These are phyloP conservation scores for Lasiodiplodia sp. DNA, from an alignment of 2,329 filamentous ascomycete genomes.

Conservation along the genomic window DNA sequence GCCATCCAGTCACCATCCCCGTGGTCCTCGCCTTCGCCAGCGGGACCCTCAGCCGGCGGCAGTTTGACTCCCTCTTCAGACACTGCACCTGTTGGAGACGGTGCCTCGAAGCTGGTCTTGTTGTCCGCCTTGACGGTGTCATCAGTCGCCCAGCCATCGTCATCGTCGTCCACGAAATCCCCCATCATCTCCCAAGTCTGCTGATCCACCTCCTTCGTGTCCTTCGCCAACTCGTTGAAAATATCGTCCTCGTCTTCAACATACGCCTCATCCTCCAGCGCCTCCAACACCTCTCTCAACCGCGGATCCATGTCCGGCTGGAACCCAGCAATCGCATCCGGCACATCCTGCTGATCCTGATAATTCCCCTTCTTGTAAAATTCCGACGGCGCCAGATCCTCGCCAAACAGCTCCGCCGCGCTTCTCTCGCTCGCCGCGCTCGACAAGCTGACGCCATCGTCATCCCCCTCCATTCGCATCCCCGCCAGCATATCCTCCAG, in stretches of 20 bases:
- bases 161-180: slow-evolving; percentile 63
- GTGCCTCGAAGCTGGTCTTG: slow-evolving; percentile 46
- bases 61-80: slow-evolving; percentile 34
- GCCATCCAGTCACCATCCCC: slow-evolving; percentile 85
- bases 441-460: slow-evolving; percentile 52
- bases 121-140: slow-evolving; percentile 73
- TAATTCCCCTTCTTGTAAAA: slow-evolving; percentile 81
- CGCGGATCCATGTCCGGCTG: slow-evolving; percentile 98
- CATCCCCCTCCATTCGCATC: slow-evolving; percentile 47
- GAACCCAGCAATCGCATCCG: slow-evolving; percentile 90
- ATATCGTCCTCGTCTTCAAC: slow-evolving; percentile 86
- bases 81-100: slow-evolving; percentile 50
- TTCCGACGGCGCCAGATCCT: slow-evolving; percentile 79
- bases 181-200: slow-evolving; percentile 72
- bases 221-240: slow-evolving; percentile 75
- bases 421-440: slow-evolving; percentile 38
- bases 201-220: slow-evolving; percentile 76
- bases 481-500: slow-evolving; percentile 81
- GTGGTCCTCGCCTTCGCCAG: slow-evolving; percentile 43
- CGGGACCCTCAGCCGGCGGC: slow-evolving; percentile 42
- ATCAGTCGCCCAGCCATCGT: slow-evolving; percentile 95
- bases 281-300: slow-evolving; percentile 88
- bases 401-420: slow-evolving; percentile 67
- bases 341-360: slow-evolving; percentile 90
- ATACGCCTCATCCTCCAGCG: slow-evolving; percentile 93